Evolutionary conservation across 805 yeast species (phyloP).

Genomic region (Saturnispora ahearnii): DNA sequence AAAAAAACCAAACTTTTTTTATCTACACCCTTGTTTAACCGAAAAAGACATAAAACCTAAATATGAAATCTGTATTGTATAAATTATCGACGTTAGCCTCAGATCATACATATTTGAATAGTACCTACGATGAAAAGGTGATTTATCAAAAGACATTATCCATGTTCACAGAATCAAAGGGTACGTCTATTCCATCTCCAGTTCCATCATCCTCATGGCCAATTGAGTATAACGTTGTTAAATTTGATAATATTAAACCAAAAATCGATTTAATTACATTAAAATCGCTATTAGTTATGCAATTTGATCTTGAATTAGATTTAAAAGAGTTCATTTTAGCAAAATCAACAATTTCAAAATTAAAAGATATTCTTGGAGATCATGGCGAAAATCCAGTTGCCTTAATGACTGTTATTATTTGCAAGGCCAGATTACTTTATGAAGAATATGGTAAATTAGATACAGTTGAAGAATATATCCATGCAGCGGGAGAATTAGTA

Average conservation of each 20-base stretch:
- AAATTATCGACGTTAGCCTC: conserved; percentile 3
- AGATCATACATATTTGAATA: conserved; percentile 1
- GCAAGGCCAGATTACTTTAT: not conserved
- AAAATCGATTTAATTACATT: not conserved
- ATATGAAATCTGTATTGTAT: conserved; percentile 2
- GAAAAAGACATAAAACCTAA: too few relatives aligned
- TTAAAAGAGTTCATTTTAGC: conserved; percentile 11
- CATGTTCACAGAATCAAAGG: conserved; percentile 1
- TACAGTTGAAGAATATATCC: conserved; percentile 9
- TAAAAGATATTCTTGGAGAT: conserved; percentile 10
- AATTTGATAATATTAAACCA: not conserved
- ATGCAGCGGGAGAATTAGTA: conserved; percentile 8
- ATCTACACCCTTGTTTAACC: too few relatives aligned
- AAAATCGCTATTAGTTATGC: conserved; percentile 8
- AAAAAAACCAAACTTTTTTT: too few relatives aligned
- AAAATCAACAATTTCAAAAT: conserved; percentile 7
- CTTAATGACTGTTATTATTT: conserved; percentile 5
- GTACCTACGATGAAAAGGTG: not conserved
- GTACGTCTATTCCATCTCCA: not conserved
- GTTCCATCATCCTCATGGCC: not conserved
- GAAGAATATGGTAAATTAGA: conserved; percentile 1
- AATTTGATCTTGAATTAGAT: conserved; percentile 10
- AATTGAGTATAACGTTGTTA: not conserved
- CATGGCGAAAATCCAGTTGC: conserved; percentile 8
- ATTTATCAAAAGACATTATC: conserved; percentile 1